phyloP scores from a whole-genome alignment of 495 filamentous ascomycete genomes.

The Chaetomidium leptoderma region DNA sequence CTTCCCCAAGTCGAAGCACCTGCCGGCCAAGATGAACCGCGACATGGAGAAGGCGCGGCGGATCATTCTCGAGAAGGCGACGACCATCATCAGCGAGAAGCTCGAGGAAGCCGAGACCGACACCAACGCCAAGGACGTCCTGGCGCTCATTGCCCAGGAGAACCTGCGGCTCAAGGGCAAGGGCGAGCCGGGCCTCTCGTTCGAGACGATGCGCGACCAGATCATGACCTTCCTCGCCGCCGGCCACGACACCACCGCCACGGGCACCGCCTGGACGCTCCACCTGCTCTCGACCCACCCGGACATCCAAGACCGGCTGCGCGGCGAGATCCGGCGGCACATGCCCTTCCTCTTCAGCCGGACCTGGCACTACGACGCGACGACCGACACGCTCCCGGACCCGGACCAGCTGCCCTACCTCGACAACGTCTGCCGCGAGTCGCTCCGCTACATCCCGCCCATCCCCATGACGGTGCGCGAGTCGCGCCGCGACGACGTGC shows the following conservation, averaged over 20 bases:
- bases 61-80: constrained; percentile 35
- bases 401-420: constrained; percentile 34
- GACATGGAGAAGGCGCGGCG: constrained; percentile 40
- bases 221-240: constrained; percentile 44
- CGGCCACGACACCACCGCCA: constrained; percentile 42
- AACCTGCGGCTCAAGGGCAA: constrained; percentile 22
- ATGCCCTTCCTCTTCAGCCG: constrained; percentile 42
- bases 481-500: constrained; percentile 27
- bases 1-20: constrained; percentile 39
- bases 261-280: constrained; percentile 35
- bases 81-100: constrained; percentile 19
- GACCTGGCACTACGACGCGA: constrained; percentile 17
- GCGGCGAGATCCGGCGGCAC: constrained; percentile 34
- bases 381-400: constrained; percentile 15
- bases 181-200: constrained; percentile 31
- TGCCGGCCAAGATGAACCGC: constrained; percentile 44
- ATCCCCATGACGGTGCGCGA: constrained; percentile 41
- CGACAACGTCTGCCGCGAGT: constrained; percentile 49
- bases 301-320: constrained; percentile 32
- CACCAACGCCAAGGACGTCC: constrained; percentile 38
- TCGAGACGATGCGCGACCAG: constrained; percentile 48
- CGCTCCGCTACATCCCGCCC: constrained; percentile 46
- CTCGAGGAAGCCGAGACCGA: constrained; percentile 27
- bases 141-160: constrained; percentile 39
- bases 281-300: constrained; percentile 35